A percentile compares a stretch with the other conserved stretches of the same genome.
phyloP scores from a whole-genome alignment of 495 filamentous ascomycete genomes.

The Hypoxylon perforatum region DNA sequence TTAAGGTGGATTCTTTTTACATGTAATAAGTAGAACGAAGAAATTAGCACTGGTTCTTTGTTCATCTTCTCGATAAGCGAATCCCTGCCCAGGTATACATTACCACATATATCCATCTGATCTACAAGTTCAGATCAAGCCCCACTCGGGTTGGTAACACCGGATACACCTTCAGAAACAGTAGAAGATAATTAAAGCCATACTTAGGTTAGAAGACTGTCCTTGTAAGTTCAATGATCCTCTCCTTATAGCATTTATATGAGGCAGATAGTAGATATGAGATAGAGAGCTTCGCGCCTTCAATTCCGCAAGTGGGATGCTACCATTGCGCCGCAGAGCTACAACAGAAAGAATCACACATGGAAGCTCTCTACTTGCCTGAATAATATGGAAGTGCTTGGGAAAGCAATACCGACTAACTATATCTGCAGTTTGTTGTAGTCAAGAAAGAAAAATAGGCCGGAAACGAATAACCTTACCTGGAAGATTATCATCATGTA shows the following conservation, averaged over 20 bases:
- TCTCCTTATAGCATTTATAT: too few relatives aligned
- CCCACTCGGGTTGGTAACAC: slow-evolving; percentile 21
- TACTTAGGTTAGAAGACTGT: background rate
- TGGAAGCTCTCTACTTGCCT: background rate
- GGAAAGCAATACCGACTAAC: slow-evolving; percentile 34
- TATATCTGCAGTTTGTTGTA: slow-evolving; percentile 13
- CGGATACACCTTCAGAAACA: slow-evolving; percentile 6
- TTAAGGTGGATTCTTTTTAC: background rate
- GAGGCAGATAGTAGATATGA: too few relatives aligned
- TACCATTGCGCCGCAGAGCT: too few relatives aligned
- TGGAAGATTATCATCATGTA: slow-evolving; percentile 40
- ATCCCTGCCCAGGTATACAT: slow-evolving; percentile 19
- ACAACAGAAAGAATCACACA: too few relatives aligned
- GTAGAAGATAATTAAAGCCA: background rate
- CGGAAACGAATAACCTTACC: background rate
- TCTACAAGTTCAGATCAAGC: slow-evolving; percentile 11
- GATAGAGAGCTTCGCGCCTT: too few relatives aligned
- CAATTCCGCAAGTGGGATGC: too few relatives aligned
- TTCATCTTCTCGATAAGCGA: slow-evolving; percentile 3
- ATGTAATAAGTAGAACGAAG: slow-evolving; percentile 11
- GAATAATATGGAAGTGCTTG: background rate
- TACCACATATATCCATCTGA: background rate
- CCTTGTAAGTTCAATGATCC: slow-evolving; percentile 6
- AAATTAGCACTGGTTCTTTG: slow-evolving; percentile 3
- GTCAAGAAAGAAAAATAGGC: slow-evolving; percentile 1